phyloP scores from a whole-genome alignment of 306 rosid genomes.

The Glycyrrhiza uralensis region DNA sequence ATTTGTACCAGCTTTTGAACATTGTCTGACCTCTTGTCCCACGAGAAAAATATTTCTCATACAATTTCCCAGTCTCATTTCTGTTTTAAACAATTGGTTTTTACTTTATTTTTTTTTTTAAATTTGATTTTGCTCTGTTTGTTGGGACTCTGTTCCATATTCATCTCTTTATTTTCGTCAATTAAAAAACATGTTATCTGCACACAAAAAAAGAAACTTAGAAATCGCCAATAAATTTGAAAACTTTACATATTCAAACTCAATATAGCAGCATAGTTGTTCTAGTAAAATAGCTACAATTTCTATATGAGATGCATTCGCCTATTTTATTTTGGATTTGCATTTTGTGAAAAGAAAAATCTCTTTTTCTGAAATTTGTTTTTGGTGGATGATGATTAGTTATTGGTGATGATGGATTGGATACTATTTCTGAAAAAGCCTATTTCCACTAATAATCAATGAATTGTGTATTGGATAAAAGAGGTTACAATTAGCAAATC shows the following conservation, averaged over 20 bases:
- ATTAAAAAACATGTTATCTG: neutral
- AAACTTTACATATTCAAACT: neutral
- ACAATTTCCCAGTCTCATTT: constrained; percentile 10
- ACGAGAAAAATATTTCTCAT: neutral
- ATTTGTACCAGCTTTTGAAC: neutral
- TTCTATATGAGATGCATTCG: constrained; percentile 23
- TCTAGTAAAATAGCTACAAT: too few species aligned
- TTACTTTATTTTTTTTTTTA: neutral
- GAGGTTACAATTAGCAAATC: too few species aligned
- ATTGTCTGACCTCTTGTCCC: neutral
- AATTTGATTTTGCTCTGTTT: constrained; percentile 12
- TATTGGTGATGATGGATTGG: constrained; percentile 5
- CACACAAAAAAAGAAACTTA: neutral
- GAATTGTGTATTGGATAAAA: too few species aligned
- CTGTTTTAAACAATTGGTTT: neutral
- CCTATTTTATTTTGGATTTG: constrained; percentile 7
- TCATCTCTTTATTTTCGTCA: neutral
- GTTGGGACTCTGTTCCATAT: constrained; percentile 3
- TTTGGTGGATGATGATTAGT: neutral
- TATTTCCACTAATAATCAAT: too few species aligned
- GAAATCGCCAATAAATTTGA: neutral
- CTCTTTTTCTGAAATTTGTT: neutral
- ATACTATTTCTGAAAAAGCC: too few species aligned
- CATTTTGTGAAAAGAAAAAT: constrained; percentile 4
- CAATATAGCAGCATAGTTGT: neutral